Evolutionary conservation across 441 rosid species (phyloP).

Genomic region (Euphorbia celastroides): DNA sequence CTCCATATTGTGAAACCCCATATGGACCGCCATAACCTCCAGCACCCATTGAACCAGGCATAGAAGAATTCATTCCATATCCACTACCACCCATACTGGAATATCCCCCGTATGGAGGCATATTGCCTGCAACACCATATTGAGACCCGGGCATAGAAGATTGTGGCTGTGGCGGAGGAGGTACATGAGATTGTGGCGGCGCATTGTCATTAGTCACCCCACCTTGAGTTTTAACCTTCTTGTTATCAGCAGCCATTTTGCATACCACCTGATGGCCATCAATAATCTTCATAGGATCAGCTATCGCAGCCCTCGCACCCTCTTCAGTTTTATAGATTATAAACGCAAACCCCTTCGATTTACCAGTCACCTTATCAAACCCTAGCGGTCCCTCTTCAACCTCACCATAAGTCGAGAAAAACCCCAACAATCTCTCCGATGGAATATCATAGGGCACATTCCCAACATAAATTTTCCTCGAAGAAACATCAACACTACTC

Average conservation of each 20-base stretch:
- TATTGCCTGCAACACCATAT: constrained; percentile 16
- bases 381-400: constrained; percentile 96
- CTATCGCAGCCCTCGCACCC: constrained; percentile 80
- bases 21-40: constrained; percentile 40
- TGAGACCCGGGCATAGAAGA: constrained; percentile 35
- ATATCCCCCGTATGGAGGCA: constrained; percentile 39
- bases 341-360: constrained; percentile 76
- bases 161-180: constrained; percentile 13
- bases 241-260: constrained; percentile 71
- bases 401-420: constrained; percentile 64
- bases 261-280: constrained; percentile 78
- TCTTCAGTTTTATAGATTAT: constrained; percentile 77
- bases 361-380: constrained; percentile 78
- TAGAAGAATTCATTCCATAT: constrained; percentile 32
- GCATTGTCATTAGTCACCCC: constrained; percentile 29
- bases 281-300: constrained; percentile 63
- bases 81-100: constrained; percentile 36
- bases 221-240: constrained; percentile 46
- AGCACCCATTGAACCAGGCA: constrained; percentile 32
- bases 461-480: constrained; percentile 79
- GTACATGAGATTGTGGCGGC: constrained; percentile 12
- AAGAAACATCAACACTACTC: constrained; percentile 31
- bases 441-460: constrained; percentile 79
- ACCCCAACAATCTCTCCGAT: constrained; percentile 61
- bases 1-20: constrained; percentile 44